Percentiles rank a stretch among this genome's conserved stretches.
These are phyloP conservation scores for Fusarium burgessii DNA, from an alignment of 2,329 filamentous ascomycete species.

Conservation along the genomic window DNA sequence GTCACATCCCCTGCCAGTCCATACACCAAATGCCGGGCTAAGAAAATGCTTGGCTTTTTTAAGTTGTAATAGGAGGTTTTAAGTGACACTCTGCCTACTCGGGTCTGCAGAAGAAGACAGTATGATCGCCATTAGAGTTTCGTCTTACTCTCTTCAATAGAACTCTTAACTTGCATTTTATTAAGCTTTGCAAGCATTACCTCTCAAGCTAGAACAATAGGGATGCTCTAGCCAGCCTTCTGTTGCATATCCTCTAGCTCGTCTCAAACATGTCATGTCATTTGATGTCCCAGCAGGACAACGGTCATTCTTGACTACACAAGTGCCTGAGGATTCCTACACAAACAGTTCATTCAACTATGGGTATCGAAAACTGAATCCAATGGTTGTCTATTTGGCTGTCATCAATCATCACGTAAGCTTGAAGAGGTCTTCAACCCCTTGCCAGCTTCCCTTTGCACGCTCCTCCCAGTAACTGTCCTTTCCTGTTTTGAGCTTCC, in stretches of 20 bases:
- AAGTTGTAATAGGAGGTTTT: constrained; percentile 25
- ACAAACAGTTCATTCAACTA: constrained; percentile 6
- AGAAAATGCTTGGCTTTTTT: constrained; percentile 24
- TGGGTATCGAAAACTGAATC: constrained; percentile 28
- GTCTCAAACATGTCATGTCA: not conserved
- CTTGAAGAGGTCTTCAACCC: constrained; percentile 64
- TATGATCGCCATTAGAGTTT: constrained; percentile 3
- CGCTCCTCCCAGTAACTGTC: constrained; percentile 96
- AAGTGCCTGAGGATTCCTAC: not conserved
- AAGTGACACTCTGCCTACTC: constrained; percentile 20
- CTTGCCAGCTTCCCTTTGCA: constrained; percentile 73
- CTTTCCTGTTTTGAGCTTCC: constrained; percentile 82
- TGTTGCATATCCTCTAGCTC: not conserved
- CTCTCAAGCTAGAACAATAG: constrained; percentile 1
- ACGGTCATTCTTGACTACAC: not conserved
- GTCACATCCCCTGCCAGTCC: constrained; percentile 19
- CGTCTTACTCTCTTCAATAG: not conserved
- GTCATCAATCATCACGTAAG: constrained; percentile 39
- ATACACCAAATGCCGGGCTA: constrained; percentile 17
- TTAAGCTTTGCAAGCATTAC: not conserved
- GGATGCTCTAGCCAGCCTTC: not conserved
- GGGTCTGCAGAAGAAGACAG: not conserved
- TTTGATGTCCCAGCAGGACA: not conserved
- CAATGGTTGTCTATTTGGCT: constrained; percentile 21
- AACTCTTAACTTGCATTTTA: not conserved